Conservation (phyloP, 108 stramenopile species). For the Cyclotella atomus region DNA sequence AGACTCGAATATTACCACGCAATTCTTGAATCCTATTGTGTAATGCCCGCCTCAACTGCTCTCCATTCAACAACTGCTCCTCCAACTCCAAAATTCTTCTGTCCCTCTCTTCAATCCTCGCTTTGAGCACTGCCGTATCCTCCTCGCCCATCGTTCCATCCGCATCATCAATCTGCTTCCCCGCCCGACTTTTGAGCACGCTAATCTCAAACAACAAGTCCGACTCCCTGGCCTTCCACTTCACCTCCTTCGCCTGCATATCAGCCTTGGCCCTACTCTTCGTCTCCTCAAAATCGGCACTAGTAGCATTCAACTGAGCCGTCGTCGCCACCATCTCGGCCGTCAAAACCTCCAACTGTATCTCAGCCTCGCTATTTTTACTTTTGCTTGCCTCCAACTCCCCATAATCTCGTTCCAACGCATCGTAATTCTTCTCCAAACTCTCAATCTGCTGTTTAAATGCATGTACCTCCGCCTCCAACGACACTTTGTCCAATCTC, state of each 20-base stretch:
- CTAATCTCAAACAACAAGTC: constrained; percentile 85
- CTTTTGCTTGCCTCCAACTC: constrained; percentile 71
- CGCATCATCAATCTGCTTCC: constrained; percentile 47
- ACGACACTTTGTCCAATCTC: constrained; percentile 77
- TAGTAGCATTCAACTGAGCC: constrained; percentile 87
- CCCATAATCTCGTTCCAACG: constrained; percentile 73
- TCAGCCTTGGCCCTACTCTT: constrained; percentile 77
- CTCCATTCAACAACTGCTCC: constrained; percentile 83
- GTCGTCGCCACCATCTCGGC: constrained; percentile 87
- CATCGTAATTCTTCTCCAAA: constrained; percentile 65
- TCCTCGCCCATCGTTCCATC: constrained; percentile 57
- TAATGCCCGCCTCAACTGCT: constrained; percentile 77
- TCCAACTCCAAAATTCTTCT: constrained; percentile 80
- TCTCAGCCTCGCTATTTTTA: constrained; percentile 85
- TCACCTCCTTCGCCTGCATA: constrained; percentile 63
- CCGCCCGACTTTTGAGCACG: constrained; percentile 84
- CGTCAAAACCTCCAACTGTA: constrained; percentile 80
- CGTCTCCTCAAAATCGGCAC: constrained; percentile 83
- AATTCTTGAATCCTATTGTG: constrained; percentile 92
- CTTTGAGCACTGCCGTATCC: constrained; percentile 88
- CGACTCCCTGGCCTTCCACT: constrained; percentile 71
- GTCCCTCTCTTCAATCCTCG: constrained; percentile 86
- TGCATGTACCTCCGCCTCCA: constrained; percentile 83
- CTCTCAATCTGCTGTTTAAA: constrained; percentile 72
- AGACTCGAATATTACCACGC: constrained; percentile 89